Conservation (phyloP, 345 rosid genomes). For the Populus davidiana region DNA sequence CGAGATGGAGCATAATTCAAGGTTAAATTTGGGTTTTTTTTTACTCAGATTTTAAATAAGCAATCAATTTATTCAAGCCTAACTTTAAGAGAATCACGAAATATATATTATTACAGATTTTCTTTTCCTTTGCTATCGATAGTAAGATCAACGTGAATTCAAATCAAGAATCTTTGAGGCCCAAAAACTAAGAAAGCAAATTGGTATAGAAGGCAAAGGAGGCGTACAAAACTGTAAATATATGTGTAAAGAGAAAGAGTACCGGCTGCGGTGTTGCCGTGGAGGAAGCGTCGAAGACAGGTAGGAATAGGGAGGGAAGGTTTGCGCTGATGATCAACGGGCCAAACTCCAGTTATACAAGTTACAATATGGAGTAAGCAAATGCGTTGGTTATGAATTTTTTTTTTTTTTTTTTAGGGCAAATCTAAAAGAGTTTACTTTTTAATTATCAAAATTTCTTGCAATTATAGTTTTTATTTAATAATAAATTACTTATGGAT, state of each 20-base stretch:
- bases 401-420: too few relatives aligned
- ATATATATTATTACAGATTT: neutral
- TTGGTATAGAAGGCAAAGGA: neutral
- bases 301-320: neutral
- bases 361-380: too few relatives aligned
- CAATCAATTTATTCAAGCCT: too few relatives aligned
- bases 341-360: too few relatives aligned
- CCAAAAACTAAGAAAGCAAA: neutral
- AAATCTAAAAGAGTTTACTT: too few relatives aligned
- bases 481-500: too few relatives aligned
- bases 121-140: neutral
- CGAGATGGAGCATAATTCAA: neutral
- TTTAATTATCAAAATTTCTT: too few relatives aligned
- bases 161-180: neutral
- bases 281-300: neutral
- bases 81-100: too few relatives aligned
- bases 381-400: too few relatives aligned
- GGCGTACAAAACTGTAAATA: neutral
- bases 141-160: neutral
- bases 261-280: neutral
- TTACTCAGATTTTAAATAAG: too few relatives aligned
- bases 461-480: too few relatives aligned
- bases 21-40: neutral
- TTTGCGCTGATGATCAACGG: neutral
- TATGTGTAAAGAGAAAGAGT: neutral